phyloP scores from a whole-genome alignment of 306 rosid genomes.

The Echinosophora koreensis region DNA sequence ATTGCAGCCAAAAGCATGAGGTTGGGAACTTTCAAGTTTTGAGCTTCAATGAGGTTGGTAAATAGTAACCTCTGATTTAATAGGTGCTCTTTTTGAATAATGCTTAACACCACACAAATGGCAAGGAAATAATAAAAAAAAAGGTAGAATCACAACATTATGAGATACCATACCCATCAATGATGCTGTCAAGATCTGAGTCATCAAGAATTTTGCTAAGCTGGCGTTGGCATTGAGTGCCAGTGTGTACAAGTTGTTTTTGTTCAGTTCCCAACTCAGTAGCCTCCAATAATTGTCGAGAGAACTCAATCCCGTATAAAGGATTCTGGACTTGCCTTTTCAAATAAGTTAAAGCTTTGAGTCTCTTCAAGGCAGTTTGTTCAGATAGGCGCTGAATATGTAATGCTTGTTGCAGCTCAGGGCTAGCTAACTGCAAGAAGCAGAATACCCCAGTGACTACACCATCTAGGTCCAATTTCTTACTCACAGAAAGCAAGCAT shows the following conservation, averaged over 20 bases:
- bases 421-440: constrained; percentile 95
- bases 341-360: constrained; percentile 70
- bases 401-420: constrained; percentile 86
- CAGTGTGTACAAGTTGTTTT: constrained; percentile 68
- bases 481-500: constrained; percentile 84
- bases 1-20: neutral
- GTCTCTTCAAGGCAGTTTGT: constrained; percentile 87
- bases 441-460: constrained; percentile 85
- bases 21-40: neutral
- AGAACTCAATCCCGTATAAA: constrained; percentile 70
- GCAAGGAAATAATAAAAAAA: neutral
- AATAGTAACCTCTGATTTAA: constrained; percentile 5
- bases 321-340: constrained; percentile 85
- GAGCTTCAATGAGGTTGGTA: constrained; percentile 9
- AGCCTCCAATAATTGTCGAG: constrained; percentile 74
- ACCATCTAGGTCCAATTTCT: constrained; percentile 81
- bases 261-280: constrained; percentile 80
- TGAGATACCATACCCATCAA: constrained; percentile 75
- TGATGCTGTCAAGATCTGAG: constrained; percentile 87
- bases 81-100: constrained; percentile 32
- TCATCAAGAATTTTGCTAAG: constrained; percentile 91
- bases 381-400: constrained; percentile 86
- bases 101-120: constrained; percentile 16
- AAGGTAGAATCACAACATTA: neutral
- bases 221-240: constrained; percentile 84